Base-by-base conservation (phyloP, 345 rosid genomes). In the Toxicodendron radicans region DNA sequence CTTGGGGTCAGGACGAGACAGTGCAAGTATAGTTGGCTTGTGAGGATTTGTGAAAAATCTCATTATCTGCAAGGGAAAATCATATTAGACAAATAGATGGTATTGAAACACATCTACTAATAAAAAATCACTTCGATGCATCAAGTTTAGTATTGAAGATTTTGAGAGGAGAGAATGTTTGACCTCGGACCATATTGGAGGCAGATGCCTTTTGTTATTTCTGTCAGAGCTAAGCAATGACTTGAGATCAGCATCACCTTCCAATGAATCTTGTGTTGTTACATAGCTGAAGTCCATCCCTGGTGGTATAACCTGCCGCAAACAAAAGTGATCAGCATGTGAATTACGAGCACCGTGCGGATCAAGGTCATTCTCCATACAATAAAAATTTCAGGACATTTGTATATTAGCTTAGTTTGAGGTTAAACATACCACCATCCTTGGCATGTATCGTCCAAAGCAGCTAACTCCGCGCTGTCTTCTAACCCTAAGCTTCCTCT, bases 1-100 rank as follows among this genome's bases (percentile, higher is more conserved):
- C 85, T 94, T 94, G 56, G 94, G 91, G 82, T 94, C 97, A 49
- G 97, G 97, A 73, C 97, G 93, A 77, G 97, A 91, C 81, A 94
- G 62, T 35, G 95, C 98, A 58, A 94, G 92, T 79, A 92, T 94
- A 23, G 83, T 90, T 54, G 98, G 98, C 78, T 94, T 94, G 74
- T 91, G 96, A 46, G 98, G 93, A 82, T 94, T 94, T 49, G 91
- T 79, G 85, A 94, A 94, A 81, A 94, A 94, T 35, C 95, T 76
- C 98, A 90, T 92, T 69, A 90, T 75, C 97, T 92, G 86, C 80
- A 75, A 75, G 20, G 60, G 68, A 23, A 70, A 66, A 49, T 75
- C 21, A 53, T 75, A 27, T 30, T 62, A 60, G 38, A 71, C 24
- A 18, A 45, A 38, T 38, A 38, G 30, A 27, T 38, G 43, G 43